Evolutionary conservation across 2,329 filamentous ascomycete species (phyloP), one percentile per base, ranked within the genome.

Genomic region (Fusarium sp.): DNA sequence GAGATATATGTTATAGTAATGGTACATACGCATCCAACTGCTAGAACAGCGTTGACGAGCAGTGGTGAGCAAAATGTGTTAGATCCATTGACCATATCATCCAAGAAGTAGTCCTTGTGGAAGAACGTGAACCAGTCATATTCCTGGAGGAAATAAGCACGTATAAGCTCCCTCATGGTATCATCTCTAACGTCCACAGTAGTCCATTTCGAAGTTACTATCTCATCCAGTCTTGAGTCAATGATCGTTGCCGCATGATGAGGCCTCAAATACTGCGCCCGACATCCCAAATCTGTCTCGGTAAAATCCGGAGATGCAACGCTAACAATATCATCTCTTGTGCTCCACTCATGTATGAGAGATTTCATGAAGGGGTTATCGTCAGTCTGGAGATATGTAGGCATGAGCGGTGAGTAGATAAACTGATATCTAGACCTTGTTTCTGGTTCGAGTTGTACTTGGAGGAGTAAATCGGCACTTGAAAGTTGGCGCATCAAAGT

Each of bases 61-160:
- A 72, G 32, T 2, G 62, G 12, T 1, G 62, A 72, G 8, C 69
- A 71, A 26, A 71, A 71, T 3, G 14, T n/a, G 0, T n/a, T n/a
- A 1, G 47, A 41, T 1, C 54, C 57, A 22, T 13, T 41, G 6
- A 60, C 2, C 69, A 72, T 71, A 26, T 71, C 69, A 8, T 67
- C 67, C 3, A 72, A 26, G 42, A 72, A 71, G 4, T 42, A 30
- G 18, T 67, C 68, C 20, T 67, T 72, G 2, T 71, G 54, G 3
- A 72, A 71, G 17, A 63, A 62, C 0, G 62, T 59, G 11, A 71
- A 71, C 39, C 44, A 67, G 15, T 52, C 51, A 2, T 71, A 62
- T n/a, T 67, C 67, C 17, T 71, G 52, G 5, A 71, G 57, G 4
- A 71, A 57, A 18, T 71, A 72, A 1, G 34, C 20, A 0, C 47